Percentiles rank a stretch among this genome's conserved stretches.
phyloP scores from a whole-genome alignment of 164 flowering plant genomes.

The Buxus sempervirens region DNA sequence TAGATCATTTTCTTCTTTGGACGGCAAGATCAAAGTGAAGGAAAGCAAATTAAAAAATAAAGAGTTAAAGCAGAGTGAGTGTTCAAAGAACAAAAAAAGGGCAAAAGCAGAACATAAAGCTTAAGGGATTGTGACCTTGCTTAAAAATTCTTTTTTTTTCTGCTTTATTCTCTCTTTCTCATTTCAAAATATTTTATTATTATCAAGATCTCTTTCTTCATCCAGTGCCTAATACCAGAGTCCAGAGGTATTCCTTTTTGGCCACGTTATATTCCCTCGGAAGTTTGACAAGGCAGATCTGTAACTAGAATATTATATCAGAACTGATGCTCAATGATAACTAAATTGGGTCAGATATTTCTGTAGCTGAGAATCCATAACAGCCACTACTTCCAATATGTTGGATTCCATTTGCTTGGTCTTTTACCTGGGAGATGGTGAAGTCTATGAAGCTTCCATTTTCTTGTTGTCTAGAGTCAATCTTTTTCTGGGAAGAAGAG shows the following conservation, averaged over 20 bases:
- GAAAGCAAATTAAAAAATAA: conserved; percentile 1
- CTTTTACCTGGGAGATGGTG: not conserved
- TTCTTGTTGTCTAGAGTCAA: too few relatives aligned
- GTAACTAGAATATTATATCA: not conserved
- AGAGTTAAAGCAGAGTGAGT: conserved; percentile 8
- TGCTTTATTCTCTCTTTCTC: conserved; percentile 22
- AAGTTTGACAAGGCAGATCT: not conserved
- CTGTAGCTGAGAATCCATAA: not conserved
- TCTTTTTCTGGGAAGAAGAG: too few relatives aligned
- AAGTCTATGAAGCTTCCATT: not conserved
- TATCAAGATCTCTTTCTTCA: not conserved
- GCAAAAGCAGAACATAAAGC: conserved; percentile 24
- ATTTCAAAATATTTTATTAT: too few relatives aligned
- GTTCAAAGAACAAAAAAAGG: conserved; percentile 21
- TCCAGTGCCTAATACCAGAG: not conserved
- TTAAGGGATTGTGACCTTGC: conserved; percentile 21
- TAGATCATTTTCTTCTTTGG: not conserved
- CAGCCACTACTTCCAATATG: not conserved
- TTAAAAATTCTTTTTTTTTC: conserved; percentile 26
- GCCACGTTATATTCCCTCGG: not conserved
- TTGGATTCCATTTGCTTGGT: not conserved
- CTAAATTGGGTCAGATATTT: not conserved
- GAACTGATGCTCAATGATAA: not conserved
- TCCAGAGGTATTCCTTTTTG: not conserved
- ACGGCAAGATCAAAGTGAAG: not conserved